Evolutionary conservation across 768 basidiomycete genomes (phyloP), one percentile per base, ranked within the genome.

Genomic region (Paxillus involutus): DNA sequence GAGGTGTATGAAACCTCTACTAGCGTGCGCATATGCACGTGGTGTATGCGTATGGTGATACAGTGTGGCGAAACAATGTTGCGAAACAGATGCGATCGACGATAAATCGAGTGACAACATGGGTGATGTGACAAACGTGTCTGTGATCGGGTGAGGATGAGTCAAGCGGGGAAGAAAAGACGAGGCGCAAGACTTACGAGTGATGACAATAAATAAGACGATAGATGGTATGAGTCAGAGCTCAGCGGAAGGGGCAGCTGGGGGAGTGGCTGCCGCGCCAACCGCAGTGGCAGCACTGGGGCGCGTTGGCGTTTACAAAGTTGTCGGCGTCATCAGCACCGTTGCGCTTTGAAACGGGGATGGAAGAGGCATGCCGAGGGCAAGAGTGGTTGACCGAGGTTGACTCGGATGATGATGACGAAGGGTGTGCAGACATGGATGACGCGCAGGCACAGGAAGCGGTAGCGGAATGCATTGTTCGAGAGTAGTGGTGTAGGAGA

Each of bases 241-340:
- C 57, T 76, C 69, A 82, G 65, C 76, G 80, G 83, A 86, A 86
- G 41, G 85, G 85, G 75, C 86, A 88, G 63, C 73, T 77, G 35
- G 83, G 80, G 26, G 81, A 67, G 58, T 80, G 78, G 14, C 74
- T 65, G 37, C 85, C 86, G 61, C 87, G 83, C 77, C 77, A 85
- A 60, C 86, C 86, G 58, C 88, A 89, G 67, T 88, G 85, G 77
- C 85, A 88, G 73, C 88, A 89, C 68, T 88, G 86, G 55, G 88
- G 85, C n/a, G 81, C 76, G 74, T 79, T 82, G 62, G 77, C 74
- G 73, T 81, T 73, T 49, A 76, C 66, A 35, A 72, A 65, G 46
- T 71, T 57, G 56, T 59, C 50, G 55, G 70, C 57, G 58, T 67
- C 68, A 37, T 63, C 62, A 48, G 55, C 54, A 12, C 63, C 58